Evolutionary conservation across 257 asterid genomes (phyloP), one percentile per base, ranked within the genome.

Genomic region (Datura wrightii): DNA sequence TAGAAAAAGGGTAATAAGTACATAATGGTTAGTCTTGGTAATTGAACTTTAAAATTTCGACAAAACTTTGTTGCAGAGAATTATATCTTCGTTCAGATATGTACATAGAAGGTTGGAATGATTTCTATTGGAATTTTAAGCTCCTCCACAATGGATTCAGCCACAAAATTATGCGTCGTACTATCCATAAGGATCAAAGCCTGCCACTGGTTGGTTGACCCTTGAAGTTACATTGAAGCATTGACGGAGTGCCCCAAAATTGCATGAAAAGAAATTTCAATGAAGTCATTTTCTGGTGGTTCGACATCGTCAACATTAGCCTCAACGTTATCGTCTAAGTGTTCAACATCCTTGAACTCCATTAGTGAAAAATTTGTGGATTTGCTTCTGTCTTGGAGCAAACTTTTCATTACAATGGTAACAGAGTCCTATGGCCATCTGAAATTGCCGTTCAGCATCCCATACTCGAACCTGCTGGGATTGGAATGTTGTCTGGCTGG

Each of bases 1-100:
- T 13, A 10, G 84, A 19, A 10, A 86, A 83, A 8, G 84, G 67
- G 10, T 46, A 83, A 46, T 5, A 83, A 39, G 8, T 18, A 19
- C 2, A 55, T 55, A 41, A 83, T 83, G 8, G 18, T 39, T 55
- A 36, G 72, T 19, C 3, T 50, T 54, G n/a, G 59, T 2, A 48
- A 10, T 37, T 44, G 11, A 56, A 44, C 13, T 70, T 53, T 7
- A 55, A 24, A 1, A n/a, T 39, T 41, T 53, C 13, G 46, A 16
- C 19, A 81, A 11, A 24, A 14, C 63, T 16, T 34, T 36, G 9
- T 5, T 58, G 13, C 36, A n/a, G 10, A 13, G 34, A n/a, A 58
- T 58, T 7, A 58, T 58, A 8, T 58, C 65, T 1, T 7, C 5
- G 10, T 58, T n/a, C 11, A 9, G 2, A 8, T 60, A 1, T 10